Conservation (phyloP, 257 asterid species). For the Solanum gandarillasii region DNA sequence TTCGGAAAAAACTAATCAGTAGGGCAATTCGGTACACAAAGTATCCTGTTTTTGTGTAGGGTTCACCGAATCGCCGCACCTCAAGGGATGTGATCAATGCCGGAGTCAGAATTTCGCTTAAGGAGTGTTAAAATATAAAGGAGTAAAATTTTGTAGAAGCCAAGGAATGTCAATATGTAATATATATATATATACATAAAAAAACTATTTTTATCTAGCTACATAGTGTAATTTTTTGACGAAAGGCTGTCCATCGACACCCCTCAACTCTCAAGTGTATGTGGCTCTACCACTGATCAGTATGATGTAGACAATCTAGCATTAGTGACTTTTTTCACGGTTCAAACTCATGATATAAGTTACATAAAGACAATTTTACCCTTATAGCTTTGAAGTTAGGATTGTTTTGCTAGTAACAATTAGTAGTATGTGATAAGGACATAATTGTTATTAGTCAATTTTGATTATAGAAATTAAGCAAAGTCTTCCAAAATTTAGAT, state of each 20-base stretch:
- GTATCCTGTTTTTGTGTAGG: not conserved
- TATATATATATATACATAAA: too few relatives aligned
- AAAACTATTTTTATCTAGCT: too few relatives aligned
- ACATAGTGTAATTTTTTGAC: too few relatives aligned
- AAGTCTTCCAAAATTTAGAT: not conserved
- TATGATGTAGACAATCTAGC: not conserved
- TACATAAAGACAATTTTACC: not conserved
- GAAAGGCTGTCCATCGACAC: not conserved
- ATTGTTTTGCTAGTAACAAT: not conserved
- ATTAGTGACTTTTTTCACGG: fast-evolving
- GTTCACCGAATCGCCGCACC: not conserved
- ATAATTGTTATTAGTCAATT: not conserved
- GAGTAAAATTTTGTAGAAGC: too few relatives aligned
- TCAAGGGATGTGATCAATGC: not conserved
- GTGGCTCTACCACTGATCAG: not conserved
- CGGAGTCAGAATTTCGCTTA: not conserved
- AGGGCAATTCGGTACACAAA: fast-evolving
- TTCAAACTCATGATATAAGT: not conserved
- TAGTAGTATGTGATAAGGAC: not conserved
- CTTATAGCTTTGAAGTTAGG: not conserved
- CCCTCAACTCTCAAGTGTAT: not conserved
- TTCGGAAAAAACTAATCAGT: not conserved
- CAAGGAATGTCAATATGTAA: not conserved
- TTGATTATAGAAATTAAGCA: not conserved
- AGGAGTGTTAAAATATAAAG: too few relatives aligned